Percentiles rank a stretch among this genome's conserved stretches.
phyloP scores from a whole-genome alignment of 1,284 basidiomycete genomes.

The Melampsora larici-populina region DNA sequence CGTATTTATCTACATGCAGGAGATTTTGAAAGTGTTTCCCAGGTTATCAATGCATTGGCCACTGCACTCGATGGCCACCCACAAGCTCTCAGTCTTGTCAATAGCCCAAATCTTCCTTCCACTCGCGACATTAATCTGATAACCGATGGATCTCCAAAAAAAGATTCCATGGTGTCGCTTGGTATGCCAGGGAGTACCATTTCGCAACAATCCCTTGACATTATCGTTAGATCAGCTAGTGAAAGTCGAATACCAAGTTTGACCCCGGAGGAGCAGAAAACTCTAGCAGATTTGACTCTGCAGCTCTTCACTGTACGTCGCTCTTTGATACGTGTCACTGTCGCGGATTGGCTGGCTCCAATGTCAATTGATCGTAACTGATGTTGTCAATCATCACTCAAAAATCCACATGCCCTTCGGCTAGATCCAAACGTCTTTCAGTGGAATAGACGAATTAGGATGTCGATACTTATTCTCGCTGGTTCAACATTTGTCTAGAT shows the following conservation, averaged over 20 bases:
- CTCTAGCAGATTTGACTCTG: neutral
- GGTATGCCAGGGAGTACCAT: constrained; percentile 13
- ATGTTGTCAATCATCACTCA: neutral
- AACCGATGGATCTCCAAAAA: neutral
- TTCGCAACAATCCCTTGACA: constrained; percentile 14
- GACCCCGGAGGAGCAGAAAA: constrained; percentile 17
- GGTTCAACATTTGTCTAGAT: neutral
- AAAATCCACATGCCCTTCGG: too few relatives aligned
- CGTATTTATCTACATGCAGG: too few relatives aligned
- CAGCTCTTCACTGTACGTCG: constrained; percentile 25
- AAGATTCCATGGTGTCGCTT: neutral
- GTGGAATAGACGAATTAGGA: constrained; percentile 31
- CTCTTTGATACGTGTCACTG: neutral
- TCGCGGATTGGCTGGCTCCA: neutral
- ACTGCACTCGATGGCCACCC: constrained; percentile 16
- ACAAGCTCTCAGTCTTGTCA: constrained; percentile 7
- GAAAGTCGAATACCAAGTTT: constrained; percentile 20
- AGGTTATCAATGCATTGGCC: neutral
- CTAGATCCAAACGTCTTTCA: neutral
- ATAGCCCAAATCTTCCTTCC: neutral
- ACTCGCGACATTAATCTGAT: neutral
- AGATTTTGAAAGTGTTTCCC: too few relatives aligned
- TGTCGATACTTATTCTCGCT: constrained; percentile 38
- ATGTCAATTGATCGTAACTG: constrained; percentile 6
- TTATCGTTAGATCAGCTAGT: neutral